A percentile compares a stretch with the other conserved stretches of the same genome.
These are phyloP conservation scores for Alternaria novae-zelandiae DNA, from an alignment of 2,329 filamentous ascomycete species.

Conservation along the genomic window DNA sequence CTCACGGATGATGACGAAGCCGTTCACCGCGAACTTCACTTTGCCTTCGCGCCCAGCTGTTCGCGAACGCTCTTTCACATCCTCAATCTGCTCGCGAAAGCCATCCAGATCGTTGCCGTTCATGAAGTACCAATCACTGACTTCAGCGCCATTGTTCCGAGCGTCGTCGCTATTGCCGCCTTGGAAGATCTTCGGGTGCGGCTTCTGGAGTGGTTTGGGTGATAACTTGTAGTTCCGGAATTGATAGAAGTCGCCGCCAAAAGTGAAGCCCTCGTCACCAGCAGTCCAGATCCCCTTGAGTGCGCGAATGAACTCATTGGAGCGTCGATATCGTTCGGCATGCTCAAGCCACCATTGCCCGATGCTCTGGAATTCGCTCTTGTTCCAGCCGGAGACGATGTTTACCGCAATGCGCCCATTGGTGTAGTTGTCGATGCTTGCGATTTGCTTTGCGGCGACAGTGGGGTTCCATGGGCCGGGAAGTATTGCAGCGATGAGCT, in stretches of 20 bases:
- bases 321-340: conserved; percentile 59
- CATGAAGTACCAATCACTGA: conserved; percentile 62
- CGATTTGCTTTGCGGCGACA: conserved; percentile 61
- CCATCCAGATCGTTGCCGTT: conserved; percentile 63
- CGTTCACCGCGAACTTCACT: conserved; percentile 59
- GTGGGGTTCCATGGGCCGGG: conserved; percentile 50
- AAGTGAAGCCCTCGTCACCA: conserved; percentile 55
- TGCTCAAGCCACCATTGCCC: conserved; percentile 64
- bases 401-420: conserved; percentile 61
- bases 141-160: conserved; percentile 56
- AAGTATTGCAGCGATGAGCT: conserved; percentile 60
- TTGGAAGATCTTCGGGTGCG: conserved; percentile 61
- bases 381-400: conserved; percentile 62
- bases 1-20: conserved; percentile 58
- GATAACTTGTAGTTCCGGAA: conserved; percentile 59
- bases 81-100: conserved; percentile 58
- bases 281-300: conserved; percentile 60
- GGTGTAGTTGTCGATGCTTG: conserved; percentile 60
- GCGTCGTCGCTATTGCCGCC: conserved; percentile 61
- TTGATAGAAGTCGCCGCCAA: conserved; percentile 60
- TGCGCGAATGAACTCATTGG: conserved; percentile 59
- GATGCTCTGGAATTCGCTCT: conserved; percentile 59
- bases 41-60: conserved; percentile 53
- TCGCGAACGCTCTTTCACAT: conserved; percentile 56
- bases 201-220: conserved; percentile 59